Evolutionary conservation across 495 filamentous ascomycete genomes (phyloP).

Genomic region (Penicillium longicatenatum): DNA sequence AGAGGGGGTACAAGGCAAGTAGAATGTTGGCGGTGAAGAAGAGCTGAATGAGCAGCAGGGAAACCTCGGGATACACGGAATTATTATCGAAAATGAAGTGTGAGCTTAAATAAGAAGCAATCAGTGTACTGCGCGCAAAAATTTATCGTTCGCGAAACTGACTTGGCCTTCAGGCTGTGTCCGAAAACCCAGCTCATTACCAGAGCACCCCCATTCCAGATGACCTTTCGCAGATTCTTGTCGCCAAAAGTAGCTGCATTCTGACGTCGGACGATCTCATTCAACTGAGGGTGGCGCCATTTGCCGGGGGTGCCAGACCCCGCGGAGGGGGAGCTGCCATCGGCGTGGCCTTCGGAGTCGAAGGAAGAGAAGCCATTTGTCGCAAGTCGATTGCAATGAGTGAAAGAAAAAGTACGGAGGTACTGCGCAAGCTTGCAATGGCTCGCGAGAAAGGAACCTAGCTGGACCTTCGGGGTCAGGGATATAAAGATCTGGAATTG

Average conservation of each 20-base stretch:
- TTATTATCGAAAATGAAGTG: conserved; percentile 25
- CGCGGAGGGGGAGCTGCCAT: conserved; percentile 45
- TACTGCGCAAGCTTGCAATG: background rate
- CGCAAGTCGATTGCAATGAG: background rate
- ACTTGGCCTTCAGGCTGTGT: conserved; percentile 40
- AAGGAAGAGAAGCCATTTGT: conserved; percentile 53
- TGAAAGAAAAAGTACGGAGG: background rate
- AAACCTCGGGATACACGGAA: conserved; percentile 35
- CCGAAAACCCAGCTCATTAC: conserved; percentile 46
- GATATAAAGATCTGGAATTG: background rate
- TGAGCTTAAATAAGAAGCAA: conserved; percentile 18
- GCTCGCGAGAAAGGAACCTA: conserved; percentile 4
- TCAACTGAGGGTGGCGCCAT: conserved; percentile 82
- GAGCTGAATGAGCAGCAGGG: conserved; percentile 53
- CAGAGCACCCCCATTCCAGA: conserved; percentile 63
- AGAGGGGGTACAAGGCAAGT: conserved; percentile 65
- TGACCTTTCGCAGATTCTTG: conserved; percentile 63
- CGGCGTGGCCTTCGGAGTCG: conserved; percentile 61
- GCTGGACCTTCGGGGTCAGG: background rate
- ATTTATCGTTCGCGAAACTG: conserved; percentile 19
- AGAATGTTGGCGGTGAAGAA: conserved; percentile 67
- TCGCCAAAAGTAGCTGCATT: conserved; percentile 72
- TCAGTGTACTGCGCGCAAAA: conserved; percentile 5
- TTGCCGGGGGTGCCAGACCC: conserved; percentile 68
- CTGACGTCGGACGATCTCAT: conserved; percentile 75